phyloP scores from a whole-genome alignment of 495 filamentous ascomycete species.

The Aspergillus avenaceus region DNA sequence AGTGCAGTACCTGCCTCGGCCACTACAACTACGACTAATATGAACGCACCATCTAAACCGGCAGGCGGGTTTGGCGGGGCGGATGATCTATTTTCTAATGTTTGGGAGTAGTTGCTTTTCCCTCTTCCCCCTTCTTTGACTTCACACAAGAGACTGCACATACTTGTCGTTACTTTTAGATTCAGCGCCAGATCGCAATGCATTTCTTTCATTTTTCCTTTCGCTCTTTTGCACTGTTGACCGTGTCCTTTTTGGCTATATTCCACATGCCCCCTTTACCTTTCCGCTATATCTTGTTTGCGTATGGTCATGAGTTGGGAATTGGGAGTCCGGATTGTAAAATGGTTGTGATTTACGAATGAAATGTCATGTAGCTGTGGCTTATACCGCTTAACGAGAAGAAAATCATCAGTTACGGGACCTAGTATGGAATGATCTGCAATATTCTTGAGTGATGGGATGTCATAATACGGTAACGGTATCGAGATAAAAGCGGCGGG shows the following conservation, averaged over 20 bases:
- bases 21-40: slow-evolving; percentile 19
- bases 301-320: slow-evolving; percentile 1
- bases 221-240: not conserved
- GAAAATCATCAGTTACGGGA: too few relatives aligned
- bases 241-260: not conserved
- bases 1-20: slow-evolving; percentile 56
- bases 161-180: slow-evolving; percentile 12
- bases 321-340: slow-evolving; percentile 2
- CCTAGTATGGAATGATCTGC: not conserved
- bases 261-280: not conserved
- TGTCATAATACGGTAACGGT: not conserved
- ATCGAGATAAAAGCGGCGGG: not conserved
- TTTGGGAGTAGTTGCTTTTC: slow-evolving; percentile 63
- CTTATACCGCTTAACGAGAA: not conserved
- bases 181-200: slow-evolving; percentile 7
- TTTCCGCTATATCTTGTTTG: not conserved
- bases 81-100: slow-evolving; percentile 91
- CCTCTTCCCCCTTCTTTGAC: slow-evolving; percentile 1
- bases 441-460: not conserved
- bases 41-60: slow-evolving; percentile 40
- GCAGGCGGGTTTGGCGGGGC: slow-evolving; percentile 60
- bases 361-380: not conserved
- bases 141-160: slow-evolving; percentile 12
- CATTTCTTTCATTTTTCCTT: slow-evolving; percentile 1
- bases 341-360: not conserved